These are phyloP conservation scores for Ascochyta fabae DNA, from an alignment of 2,329 filamentous ascomycete genomes.

Conservation along the genomic window DNA sequence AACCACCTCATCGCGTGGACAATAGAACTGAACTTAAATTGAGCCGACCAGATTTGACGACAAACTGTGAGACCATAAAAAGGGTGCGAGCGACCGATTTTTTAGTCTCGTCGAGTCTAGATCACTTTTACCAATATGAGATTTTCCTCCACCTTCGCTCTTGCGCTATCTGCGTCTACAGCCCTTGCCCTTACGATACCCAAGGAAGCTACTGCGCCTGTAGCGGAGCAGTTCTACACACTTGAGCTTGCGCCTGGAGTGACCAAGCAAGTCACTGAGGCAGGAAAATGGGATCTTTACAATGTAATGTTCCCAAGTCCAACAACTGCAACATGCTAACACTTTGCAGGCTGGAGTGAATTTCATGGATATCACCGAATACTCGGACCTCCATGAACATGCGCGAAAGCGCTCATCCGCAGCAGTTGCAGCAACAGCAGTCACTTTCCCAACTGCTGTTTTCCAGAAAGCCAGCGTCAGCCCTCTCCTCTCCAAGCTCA, in stretches of 20 bases:
- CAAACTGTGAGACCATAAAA: not conserved
- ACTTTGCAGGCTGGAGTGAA: conserved; percentile 41
- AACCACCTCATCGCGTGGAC: no score
- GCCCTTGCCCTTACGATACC: not conserved
- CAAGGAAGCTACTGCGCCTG: not conserved
- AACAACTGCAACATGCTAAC: not conserved
- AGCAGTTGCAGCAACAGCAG: conserved; percentile 15
- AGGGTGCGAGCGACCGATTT: not conserved
- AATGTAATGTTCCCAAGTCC: conserved; percentile 8
- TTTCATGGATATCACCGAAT: conserved; percentile 37
- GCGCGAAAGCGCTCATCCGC: not conserved
- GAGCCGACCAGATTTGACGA: not conserved
- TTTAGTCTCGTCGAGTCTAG: not conserved
- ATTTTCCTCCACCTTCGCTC: not conserved
- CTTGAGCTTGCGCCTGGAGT: conserved; percentile 24
- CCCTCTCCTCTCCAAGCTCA: conserved; percentile 27
- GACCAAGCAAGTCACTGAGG: conserved; percentile 23
- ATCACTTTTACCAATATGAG: not conserved
- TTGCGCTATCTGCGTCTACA: not conserved
- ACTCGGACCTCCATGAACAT: conserved; percentile 20
- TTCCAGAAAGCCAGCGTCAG: conserved; percentile 21
- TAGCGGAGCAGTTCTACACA: conserved; percentile 16
- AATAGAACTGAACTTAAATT: not conserved
- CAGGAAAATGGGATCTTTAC: conserved; percentile 22
- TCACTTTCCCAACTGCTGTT: conserved; percentile 22